Evolutionary conservation across 169 alveolate genomes (phyloP).

Genomic region (Amoebophrya sp.): DNA sequence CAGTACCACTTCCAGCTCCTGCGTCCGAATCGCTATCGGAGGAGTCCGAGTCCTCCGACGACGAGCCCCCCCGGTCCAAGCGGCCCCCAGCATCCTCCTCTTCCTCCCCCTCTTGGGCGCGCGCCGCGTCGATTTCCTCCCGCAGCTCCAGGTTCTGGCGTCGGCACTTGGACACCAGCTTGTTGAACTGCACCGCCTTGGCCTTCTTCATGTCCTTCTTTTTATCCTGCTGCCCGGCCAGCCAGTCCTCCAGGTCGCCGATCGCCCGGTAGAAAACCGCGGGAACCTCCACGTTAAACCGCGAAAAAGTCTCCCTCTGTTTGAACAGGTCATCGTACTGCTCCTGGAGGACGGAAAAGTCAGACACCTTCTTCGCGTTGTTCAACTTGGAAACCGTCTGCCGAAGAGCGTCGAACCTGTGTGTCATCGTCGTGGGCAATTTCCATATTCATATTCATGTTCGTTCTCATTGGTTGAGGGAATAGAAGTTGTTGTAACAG

Average conservation of each 20-base stretch:
- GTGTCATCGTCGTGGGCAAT: too few relatives aligned
- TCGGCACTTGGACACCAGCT: background rate
- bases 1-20: background rate
- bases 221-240: background rate
- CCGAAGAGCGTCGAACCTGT: too few relatives aligned
- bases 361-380: background rate
- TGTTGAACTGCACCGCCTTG: background rate
- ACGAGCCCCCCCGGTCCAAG: background rate
- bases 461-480: too few relatives aligned
- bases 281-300: background rate
- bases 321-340: background rate
- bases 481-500: too few relatives aligned
- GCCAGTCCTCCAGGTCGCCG: background rate
- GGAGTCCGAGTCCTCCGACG: background rate
- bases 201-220: background rate
- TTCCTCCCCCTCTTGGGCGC: background rate
- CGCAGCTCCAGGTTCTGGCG: background rate
- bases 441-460: too few relatives aligned
- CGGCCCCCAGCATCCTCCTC: background rate
- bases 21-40: background rate
- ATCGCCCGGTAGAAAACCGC: background rate
- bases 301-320: background rate
- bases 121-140: background rate
- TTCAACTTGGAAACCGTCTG: background rate
- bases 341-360: background rate